phyloP scores from a whole-genome alignment of 805 yeast genomes.

The Starmerella bacillaris region DNA sequence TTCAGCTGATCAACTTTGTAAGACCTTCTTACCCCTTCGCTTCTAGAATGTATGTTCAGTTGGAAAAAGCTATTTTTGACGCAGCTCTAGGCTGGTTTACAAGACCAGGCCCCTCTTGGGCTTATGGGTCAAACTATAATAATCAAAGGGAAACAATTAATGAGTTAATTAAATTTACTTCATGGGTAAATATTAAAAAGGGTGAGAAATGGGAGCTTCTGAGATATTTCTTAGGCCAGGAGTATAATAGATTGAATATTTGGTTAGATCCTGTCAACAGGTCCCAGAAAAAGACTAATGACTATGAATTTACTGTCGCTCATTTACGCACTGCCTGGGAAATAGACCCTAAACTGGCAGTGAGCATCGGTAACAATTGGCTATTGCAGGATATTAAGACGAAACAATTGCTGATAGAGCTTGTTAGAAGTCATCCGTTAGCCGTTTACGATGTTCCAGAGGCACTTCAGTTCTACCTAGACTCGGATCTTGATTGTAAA shows the following conservation, averaged over 20 bases:
- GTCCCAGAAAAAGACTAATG: not conserved
- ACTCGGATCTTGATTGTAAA: constrained; percentile 2
- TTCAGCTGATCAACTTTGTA: constrained; percentile 31
- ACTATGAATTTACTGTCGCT: constrained; percentile 13
- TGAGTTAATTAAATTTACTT: constrained; percentile 24
- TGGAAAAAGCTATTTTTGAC: constrained; percentile 39
- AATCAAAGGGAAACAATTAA: constrained; percentile 52
- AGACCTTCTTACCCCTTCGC: constrained; percentile 7
- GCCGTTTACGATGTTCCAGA: constrained; percentile 38
- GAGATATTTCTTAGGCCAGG: constrained; percentile 53
- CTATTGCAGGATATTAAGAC: constrained; percentile 7
- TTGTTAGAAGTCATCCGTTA: constrained; percentile 41
- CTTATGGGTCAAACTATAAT: constrained; percentile 68
- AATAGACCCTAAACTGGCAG: constrained; percentile 55
- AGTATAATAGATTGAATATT: constrained; percentile 47
- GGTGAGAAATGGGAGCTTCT: constrained; percentile 26
- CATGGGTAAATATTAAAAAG: not conserved
- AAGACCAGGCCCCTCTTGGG: constrained; percentile 38
- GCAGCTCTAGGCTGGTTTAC: constrained; percentile 70
- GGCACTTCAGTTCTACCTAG: constrained; percentile 38
- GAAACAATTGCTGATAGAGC: constrained; percentile 26
- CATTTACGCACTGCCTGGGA: constrained; percentile 41
- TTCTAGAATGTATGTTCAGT: constrained; percentile 26
- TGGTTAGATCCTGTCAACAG: constrained; percentile 51
- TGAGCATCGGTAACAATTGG: constrained; percentile 29